Evolutionary conservation across 805 yeast species (phyloP).

Genomic region (Candida morakotiae): DNA sequence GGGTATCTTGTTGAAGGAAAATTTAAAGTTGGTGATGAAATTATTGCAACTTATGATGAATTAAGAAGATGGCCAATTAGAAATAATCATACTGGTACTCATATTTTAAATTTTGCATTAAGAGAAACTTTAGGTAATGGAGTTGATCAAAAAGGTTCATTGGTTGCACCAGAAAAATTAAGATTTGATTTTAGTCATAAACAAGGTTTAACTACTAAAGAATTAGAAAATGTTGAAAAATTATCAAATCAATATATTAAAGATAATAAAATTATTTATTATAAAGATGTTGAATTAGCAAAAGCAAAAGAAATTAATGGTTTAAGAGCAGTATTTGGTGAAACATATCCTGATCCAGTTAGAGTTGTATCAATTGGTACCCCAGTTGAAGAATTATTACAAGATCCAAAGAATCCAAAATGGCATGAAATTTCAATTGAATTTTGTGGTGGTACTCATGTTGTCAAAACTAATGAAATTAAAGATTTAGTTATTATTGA

Average conservation of each 20-base stretch:
- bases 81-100: conserved; percentile 98
- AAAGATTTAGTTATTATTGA: conserved; percentile 86
- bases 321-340: conserved; percentile 97
- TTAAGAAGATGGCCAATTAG: conserved; percentile 93
- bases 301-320: conserved; percentile 75
- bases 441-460: conserved; percentile 99
- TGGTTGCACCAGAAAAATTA: conserved; percentile 91
- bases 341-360: conserved; percentile 98
- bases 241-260: conserved; percentile 71
- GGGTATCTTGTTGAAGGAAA: conserved; percentile 80
- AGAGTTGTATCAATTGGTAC: conserved; percentile 96
- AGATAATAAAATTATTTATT: conserved; percentile 66
- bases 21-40: conserved; percentile 60
- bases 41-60: conserved; percentile 87
- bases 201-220: conserved; percentile 69
- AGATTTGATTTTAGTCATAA: conserved; percentile 96
- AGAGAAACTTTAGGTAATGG: conserved; percentile 82
- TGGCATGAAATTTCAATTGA: conserved; percentile 84
- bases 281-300: conserved; percentile 76
- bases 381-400: conserved; percentile 76
- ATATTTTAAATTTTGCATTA: conserved; percentile 84
- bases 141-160: conserved; percentile 93
- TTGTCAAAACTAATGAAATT: conserved; percentile 86
- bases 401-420: conserved; percentile 63
- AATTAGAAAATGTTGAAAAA: conserved; percentile 70